phyloP scores from a whole-genome alignment of 768 basidiomycete genomes.

The Filobasidium floriforme region DNA sequence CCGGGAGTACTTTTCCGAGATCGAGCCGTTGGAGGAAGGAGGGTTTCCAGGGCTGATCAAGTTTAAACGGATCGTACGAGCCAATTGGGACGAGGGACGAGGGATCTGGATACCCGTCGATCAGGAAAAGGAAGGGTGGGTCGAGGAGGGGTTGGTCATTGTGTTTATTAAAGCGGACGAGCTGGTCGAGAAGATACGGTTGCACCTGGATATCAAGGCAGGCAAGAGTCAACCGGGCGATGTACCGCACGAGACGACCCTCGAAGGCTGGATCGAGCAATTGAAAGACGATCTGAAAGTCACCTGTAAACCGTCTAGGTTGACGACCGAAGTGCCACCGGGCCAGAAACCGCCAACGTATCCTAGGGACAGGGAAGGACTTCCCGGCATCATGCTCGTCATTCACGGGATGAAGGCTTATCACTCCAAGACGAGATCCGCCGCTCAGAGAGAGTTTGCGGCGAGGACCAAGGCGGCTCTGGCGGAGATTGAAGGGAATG shows the following conservation, averaged over 20 bases:
- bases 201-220: not conserved
- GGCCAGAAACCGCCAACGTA: not conserved
- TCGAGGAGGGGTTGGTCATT: conserved; percentile 10
- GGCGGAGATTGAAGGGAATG: not conserved
- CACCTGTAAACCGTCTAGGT: not conserved
- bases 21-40: not conserved
- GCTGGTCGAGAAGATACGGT: conserved; percentile 12
- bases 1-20: conserved; percentile 1
- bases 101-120: conserved; percentile 6
- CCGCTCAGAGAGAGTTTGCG: conserved; percentile 32
- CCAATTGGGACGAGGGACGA: conserved; percentile 8
- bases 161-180: conserved; percentile 16
- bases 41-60: conserved; percentile 17
- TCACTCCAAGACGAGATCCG: conserved; percentile 28
- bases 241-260: not conserved
- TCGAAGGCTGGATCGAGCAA: conserved; percentile 1
- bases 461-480: conserved; percentile 13
- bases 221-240: not conserved
- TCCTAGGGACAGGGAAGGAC: conserved; percentile 10
- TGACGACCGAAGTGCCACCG: not conserved
- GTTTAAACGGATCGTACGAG: conserved; percentile 13
- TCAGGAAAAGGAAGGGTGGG: conserved; percentile 15
- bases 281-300: not conserved
- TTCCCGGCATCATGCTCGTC: conserved; percentile 32
- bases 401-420: conserved; percentile 40